Percentiles rank a stretch among this genome's conserved stretches.
Conservation (phyloP, 2,329 filamentous ascomycete genomes). For the Cryphonectria naterciae region DNA sequence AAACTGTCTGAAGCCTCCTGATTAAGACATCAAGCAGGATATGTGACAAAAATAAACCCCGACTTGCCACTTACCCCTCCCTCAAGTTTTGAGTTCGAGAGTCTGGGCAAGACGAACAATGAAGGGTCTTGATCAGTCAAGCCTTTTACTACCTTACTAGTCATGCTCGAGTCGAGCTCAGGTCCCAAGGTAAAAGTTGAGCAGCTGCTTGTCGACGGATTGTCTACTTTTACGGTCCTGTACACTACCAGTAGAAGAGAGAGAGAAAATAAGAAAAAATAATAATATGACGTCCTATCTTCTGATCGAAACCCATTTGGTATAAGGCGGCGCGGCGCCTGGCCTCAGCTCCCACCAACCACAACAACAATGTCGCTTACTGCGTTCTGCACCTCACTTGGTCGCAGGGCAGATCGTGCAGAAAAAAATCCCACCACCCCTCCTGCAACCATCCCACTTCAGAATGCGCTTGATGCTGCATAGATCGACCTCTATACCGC, state of each 20-base stretch:
- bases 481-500: not conserved
- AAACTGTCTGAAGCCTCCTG: not conserved
- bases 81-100: not conserved
- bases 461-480: not conserved
- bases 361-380: slow-evolving; percentile 1
- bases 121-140: not conserved
- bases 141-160: not conserved
- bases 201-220: not conserved
- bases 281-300: slow-evolving; percentile 5
- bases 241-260: not conserved
- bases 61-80: not conserved
- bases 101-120: not conserved
- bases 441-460: not conserved
- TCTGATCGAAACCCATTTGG: not conserved
- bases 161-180: not conserved
- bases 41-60: not conserved
- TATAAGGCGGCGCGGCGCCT: not conserved
- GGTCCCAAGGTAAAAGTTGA: not conserved
- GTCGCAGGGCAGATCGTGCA: not conserved
- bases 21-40: slow-evolving; percentile 4
- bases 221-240: not conserved
- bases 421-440: not conserved
- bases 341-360: slow-evolving; percentile 2
- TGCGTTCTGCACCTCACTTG: slow-evolving; percentile 4
- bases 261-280: not conserved